phyloP scores from a whole-genome alignment of 2,329 filamentous ascomycete species.

The Huntiella omanensis region DNA sequence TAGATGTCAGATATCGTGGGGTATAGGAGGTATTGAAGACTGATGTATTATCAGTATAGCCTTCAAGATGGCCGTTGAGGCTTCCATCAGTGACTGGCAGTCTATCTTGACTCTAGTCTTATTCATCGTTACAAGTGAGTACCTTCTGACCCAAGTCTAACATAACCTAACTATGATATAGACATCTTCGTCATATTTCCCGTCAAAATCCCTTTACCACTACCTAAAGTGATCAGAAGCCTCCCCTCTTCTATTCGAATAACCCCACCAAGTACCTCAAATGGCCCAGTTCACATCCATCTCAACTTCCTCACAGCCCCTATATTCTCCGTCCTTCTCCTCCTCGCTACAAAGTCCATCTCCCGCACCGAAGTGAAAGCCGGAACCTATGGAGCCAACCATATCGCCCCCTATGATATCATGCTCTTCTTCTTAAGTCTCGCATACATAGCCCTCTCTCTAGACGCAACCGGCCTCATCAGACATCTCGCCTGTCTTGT shows the following conservation, averaged over 20 bases:
- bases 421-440: slow-evolving; percentile 58
- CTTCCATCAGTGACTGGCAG: slow-evolving; percentile 39
- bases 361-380: slow-evolving; percentile 47
- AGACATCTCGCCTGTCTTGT: slow-evolving; percentile 49
- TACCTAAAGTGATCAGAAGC: slow-evolving; percentile 33
- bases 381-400: slow-evolving; percentile 45
- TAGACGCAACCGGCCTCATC: slow-evolving; percentile 57
- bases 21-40: no score
- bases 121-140: slow-evolving; percentile 51
- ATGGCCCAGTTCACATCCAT: slow-evolving; percentile 25
- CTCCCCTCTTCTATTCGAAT: slow-evolving; percentile 25
- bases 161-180: slow-evolving; percentile 17
- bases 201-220: slow-evolving; percentile 42
- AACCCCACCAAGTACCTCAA: slow-evolving; percentile 22
- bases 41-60: neutral
- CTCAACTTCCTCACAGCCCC: slow-evolving; percentile 49
- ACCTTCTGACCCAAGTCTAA: slow-evolving; percentile 13
- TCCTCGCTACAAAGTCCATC: slow-evolving; percentile 51
- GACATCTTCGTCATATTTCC: slow-evolving; percentile 53
- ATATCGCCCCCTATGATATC: slow-evolving; percentile 52
- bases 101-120: slow-evolving; percentile 53
- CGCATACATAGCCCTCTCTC: slow-evolving; percentile 60
- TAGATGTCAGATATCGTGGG: no score
- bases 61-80: neutral
- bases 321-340: slow-evolving; percentile 49